Base-by-base conservation (phyloP, 257 asterid genomes). In the Parsonsia alboflavescens region DNA sequence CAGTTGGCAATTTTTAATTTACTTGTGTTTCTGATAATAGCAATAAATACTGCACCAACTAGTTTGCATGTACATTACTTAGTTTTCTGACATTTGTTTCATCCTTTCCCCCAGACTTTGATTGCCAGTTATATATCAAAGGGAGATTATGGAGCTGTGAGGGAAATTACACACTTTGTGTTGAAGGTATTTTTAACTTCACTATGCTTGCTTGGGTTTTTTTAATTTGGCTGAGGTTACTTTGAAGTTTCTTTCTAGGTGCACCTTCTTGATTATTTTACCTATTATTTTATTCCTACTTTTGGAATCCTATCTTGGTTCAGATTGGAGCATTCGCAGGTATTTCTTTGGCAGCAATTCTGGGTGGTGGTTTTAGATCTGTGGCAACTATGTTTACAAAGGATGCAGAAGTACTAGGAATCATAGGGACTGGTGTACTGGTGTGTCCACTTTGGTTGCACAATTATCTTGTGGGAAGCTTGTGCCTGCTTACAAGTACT, bases 261-360 rank as follows among this genome's bases (percentile, higher is more conserved):
- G 12, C 9, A 36, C 39, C 41, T 64, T 26, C 42, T 52, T 75
- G 28, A 15, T 52, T 30, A 45, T 50, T 72, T 50, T 75, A 36
- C 53, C 22, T 68, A 30, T 53, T 17, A 70, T 22, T 33, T 45
- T 67, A 56, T 19, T 53, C 46, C 75, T 78, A 68, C 36, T 76
- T 72, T 54, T 59, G 28, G 46, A 16, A 48, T 52, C 59, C 46
- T 50, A 63, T 17, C 22, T 77, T 52, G 67, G 75, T 83, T 42
- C 88, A 91, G 98, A 78, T 88, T 77, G 96, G 97, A 75, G 62
- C 88, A 12, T 71, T 85, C 57, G 76, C 89, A 44, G 98, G 98
- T 68, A 81, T 90, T 72, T 58, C 81, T 53, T 83, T 91, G 76
- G 96, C 97, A 49, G 84, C 79, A 78, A 67, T 85, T 68, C 85